These are phyloP conservation scores for Clitopilus passeckerianus DNA, from an alignment of 768 basidiomycete species.

Conservation along the genomic window DNA sequence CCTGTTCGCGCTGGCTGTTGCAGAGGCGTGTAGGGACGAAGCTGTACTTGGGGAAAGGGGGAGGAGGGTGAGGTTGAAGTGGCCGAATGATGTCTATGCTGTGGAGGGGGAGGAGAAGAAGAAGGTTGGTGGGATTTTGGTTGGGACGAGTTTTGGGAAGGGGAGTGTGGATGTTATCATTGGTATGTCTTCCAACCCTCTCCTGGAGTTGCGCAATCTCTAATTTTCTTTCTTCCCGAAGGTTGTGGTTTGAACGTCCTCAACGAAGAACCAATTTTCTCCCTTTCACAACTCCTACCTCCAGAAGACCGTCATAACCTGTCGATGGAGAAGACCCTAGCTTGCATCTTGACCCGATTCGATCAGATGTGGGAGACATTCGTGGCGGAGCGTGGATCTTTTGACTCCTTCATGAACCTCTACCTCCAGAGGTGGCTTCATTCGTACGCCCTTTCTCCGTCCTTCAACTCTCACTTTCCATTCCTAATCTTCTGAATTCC, in stretches of 20 bases:
- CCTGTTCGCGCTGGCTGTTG: conserved; percentile 84
- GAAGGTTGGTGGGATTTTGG: conserved; percentile 90
- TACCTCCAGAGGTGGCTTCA: conserved; percentile 89
- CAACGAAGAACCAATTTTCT: conserved; percentile 78
- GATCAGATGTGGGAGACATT: conserved; percentile 78
- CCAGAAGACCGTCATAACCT: conserved; percentile 28
- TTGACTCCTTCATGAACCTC: conserved; percentile 73
- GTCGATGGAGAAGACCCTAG: conserved; percentile 70
- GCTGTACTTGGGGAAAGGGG: conserved; percentile 46
- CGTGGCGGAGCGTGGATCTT: conserved; percentile 58
- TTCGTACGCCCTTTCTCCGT: conserved; percentile 52
- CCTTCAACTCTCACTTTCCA: conserved; percentile 13
- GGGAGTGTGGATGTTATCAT: conserved; percentile 74
- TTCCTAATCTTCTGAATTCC: background rate
- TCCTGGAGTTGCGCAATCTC: no score
- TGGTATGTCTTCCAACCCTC: conserved; percentile 41
- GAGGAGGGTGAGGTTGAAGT: conserved; percentile 69
- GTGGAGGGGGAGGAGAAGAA: conserved; percentile 50
- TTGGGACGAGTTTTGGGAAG: conserved; percentile 80
- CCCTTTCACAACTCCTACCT: conserved; percentile 65
- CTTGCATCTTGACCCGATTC: conserved; percentile 71
- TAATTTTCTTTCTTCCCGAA: no score
- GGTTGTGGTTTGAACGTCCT: conserved; percentile 89
- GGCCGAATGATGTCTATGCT: conserved; percentile 96
- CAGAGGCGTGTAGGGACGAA: conserved; percentile 70